A percentile compares a stretch with the other conserved stretches of the same genome.
Conservation (phyloP, 148 eudicot species). For the Polygonum aviculare region DNA sequence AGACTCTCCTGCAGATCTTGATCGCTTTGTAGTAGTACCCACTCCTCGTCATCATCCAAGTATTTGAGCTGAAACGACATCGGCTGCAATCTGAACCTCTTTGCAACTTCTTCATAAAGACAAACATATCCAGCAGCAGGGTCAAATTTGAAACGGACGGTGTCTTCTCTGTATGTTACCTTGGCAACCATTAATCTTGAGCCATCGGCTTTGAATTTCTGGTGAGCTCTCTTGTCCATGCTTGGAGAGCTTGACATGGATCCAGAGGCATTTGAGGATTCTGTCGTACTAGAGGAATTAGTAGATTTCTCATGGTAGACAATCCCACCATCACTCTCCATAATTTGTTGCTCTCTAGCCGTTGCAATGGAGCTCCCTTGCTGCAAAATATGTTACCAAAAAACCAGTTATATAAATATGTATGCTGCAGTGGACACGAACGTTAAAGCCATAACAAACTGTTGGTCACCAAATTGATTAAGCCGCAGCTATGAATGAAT, state of each 20-base stretch:
- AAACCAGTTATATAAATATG: not conserved
- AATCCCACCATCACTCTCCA: conserved; percentile 12
- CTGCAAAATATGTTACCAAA: not conserved
- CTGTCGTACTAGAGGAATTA: conserved; percentile 59
- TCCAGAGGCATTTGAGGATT: conserved; percentile 56
- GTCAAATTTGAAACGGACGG: conserved; percentile 68
- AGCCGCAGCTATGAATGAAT: not conserved
- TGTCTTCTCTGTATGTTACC: conserved; percentile 68
- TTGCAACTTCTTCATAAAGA: conserved; percentile 67
- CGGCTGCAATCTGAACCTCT: conserved; percentile 50
- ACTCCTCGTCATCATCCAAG: conserved; percentile 88
- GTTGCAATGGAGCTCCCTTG: conserved; percentile 12
- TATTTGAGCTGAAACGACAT: conserved; percentile 80
- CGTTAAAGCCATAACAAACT: not conserved
- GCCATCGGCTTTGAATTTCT: conserved; percentile 18
- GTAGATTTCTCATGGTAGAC: conserved; percentile 31
- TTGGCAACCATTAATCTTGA: conserved; percentile 47
- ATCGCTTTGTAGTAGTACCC: conserved; percentile 78
- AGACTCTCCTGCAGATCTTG: conserved; percentile 78
- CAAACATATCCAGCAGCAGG: conserved; percentile 44
- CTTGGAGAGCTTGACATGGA: conserved; percentile 59
- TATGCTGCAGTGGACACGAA: not conserved
- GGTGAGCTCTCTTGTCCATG: conserved; percentile 15
- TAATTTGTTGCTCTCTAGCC: not conserved
- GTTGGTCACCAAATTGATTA: not conserved